Conservation (phyloP, 768 basidiomycete species). For the Serpula lacrymans region DNA sequence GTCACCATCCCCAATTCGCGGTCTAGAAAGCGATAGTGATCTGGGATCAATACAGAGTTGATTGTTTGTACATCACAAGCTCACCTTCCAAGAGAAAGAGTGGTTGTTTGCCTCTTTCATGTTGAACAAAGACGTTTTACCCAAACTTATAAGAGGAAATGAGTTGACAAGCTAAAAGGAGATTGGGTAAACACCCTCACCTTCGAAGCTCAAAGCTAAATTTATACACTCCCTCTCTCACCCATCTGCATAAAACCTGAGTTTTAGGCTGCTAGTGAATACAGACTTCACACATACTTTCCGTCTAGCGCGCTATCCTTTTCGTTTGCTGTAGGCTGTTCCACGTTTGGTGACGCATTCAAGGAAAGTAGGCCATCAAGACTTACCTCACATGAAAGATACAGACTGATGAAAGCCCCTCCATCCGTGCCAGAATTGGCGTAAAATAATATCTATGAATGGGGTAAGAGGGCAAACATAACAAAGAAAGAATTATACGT, state of each 20-base stretch:
- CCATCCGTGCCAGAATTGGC: constrained; percentile 72
- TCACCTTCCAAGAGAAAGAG: constrained; percentile 68
- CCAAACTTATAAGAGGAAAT: constrained; percentile 19
- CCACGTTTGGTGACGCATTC: constrained; percentile 6
- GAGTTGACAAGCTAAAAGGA: not conserved
- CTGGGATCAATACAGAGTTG: constrained; percentile 10
- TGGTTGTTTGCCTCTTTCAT: constrained; percentile 81
- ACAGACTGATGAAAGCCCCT: constrained; percentile 66
- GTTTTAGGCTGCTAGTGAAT: not conserved
- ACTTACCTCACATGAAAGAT: constrained; percentile 78
- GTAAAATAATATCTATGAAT: constrained; percentile 73
- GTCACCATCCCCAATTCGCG: constrained; percentile 85
- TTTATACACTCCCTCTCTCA: constrained; percentile 80
- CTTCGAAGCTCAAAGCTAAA: constrained; percentile 82
- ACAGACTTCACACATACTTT: constrained; percentile 36
- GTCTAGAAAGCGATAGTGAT: constrained; percentile 40
- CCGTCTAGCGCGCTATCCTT: constrained; percentile 62
- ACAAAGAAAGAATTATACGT: constrained; percentile 9
- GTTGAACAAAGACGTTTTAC: constrained; percentile 54
- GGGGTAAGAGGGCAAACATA: not conserved
- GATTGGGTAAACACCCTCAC: constrained; percentile 30
- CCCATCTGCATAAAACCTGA: constrained; percentile 51
- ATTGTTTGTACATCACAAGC: constrained; percentile 12
- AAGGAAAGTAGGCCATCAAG: not conserved
- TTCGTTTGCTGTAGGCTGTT: constrained; percentile 74